Conservation (phyloP, 2,329 filamentous ascomycete genomes). For the Arthrobotrys iridis region DNA sequence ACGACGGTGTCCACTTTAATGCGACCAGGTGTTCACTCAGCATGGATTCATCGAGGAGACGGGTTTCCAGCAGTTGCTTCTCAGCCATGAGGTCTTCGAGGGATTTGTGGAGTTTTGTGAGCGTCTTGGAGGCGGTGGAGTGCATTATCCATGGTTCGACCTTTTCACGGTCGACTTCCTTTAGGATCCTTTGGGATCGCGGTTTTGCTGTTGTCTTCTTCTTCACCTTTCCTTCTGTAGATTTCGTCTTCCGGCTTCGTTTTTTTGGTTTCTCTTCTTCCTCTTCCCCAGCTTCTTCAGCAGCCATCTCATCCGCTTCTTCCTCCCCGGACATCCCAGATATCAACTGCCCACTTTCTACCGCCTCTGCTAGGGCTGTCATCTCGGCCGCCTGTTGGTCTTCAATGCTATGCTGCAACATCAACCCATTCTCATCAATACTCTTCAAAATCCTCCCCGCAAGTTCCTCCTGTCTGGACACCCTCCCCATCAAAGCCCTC, state of each 20-base stretch:
- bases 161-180: constrained; percentile 66
- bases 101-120: constrained; percentile 74
- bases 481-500: constrained; percentile 65
- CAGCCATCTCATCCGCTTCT: not conserved
- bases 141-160: constrained; percentile 74
- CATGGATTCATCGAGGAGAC: constrained; percentile 45
- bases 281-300: constrained; percentile 56
- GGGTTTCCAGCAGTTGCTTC: constrained; percentile 64
- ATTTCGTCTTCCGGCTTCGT: constrained; percentile 58
- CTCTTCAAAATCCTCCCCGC: constrained; percentile 76
- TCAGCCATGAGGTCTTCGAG: constrained; percentile 73
- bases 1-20: constrained; percentile 83
- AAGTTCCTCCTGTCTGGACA: constrained; percentile 74
- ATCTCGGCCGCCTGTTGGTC: constrained; percentile 77
- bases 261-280: constrained; percentile 60
- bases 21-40: constrained; percentile 70
- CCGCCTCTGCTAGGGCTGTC: constrained; percentile 76
- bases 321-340: constrained; percentile 58
- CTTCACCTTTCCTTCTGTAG: not conserved
- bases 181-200: constrained; percentile 66
- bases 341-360: constrained; percentile 73
- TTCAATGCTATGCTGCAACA: constrained; percentile 79
- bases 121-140: constrained; percentile 66
- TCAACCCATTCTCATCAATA: constrained; percentile 92
- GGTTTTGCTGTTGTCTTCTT: constrained; percentile 60